A percentile compares a stretch with the other conserved stretches of the same genome.
Evolutionary conservation across 108 stramenopile species (phyloP).

Genomic region (Conticribra weissflogii): DNA sequence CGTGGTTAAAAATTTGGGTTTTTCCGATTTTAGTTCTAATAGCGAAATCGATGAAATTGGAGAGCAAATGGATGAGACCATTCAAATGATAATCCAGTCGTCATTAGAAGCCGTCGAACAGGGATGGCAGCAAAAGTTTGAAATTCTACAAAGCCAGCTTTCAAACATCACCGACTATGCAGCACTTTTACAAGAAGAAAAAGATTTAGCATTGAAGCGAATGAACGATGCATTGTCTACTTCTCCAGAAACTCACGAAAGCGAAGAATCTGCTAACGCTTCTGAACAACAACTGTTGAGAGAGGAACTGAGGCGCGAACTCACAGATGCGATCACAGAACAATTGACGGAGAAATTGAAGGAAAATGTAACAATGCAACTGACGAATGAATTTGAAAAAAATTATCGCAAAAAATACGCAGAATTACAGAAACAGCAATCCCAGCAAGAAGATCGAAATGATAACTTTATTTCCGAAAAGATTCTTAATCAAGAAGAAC

Average conservation of each 20-base stretch:
- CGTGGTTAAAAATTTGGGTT: slow-evolving; percentile 11
- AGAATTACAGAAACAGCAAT: slow-evolving; percentile 22
- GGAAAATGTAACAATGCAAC: slow-evolving; percentile 13
- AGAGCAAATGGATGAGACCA: slow-evolving; percentile 41
- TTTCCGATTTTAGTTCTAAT: background rate
- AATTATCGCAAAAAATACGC: slow-evolving; percentile 37
- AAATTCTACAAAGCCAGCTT: slow-evolving; percentile 27
- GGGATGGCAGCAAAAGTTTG: slow-evolving; percentile 38
- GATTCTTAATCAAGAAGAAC: slow-evolving; percentile 3
- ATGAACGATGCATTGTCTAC: slow-evolving; percentile 14
- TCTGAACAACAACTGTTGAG: slow-evolving; percentile 8
- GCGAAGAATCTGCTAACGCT: background rate
- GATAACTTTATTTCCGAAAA: slow-evolving; percentile 20
- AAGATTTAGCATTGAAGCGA: slow-evolving; percentile 20
- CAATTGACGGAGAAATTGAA: slow-evolving; percentile 29
- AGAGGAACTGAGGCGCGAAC: slow-evolving; percentile 20
- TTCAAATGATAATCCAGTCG: slow-evolving; percentile 36
- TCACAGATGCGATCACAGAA: slow-evolving; percentile 20
- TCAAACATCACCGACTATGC: slow-evolving; percentile 19
- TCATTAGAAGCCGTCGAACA: slow-evolving; percentile 27
- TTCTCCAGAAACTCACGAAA: background rate
- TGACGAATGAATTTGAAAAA: slow-evolving; percentile 27
- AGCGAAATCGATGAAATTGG: slow-evolving; percentile 10
- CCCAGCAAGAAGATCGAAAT: slow-evolving; percentile 20
- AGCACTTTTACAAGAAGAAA: slow-evolving; percentile 22